Base-by-base conservation (phyloP, 495 filamentous ascomycete genomes). In the Podospora tetraspora region DNA sequence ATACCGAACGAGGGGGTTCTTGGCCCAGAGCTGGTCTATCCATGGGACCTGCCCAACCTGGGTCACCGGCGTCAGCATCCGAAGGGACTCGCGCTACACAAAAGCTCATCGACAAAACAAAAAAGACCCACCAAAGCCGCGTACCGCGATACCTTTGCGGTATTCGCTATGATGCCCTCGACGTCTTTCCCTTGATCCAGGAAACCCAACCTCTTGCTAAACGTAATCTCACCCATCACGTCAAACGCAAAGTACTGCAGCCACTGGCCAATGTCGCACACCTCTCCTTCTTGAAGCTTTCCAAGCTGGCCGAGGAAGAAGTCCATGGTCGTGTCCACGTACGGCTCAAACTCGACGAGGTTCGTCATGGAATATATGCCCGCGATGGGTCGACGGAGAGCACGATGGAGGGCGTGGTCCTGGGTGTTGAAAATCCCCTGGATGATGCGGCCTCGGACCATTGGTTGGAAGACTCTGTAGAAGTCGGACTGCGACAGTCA, bases 171-270 rank as follows among this genome's bases (percentile, higher is more conserved):
- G 59, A 70, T 70, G 23, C 66, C 66, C 3, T 72, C 68, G 13
- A 69, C 37, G 34, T 74, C 70, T 24, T 3, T 60, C 11, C 21
- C 69, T 22, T 70, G 57, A 61, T 70, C 70, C 19, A 74, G 63
- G 59, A 74, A 74, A 21, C 68, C 70, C 16, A 72, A 34, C 6
- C 66, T 56, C 52, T 67, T 67, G 59, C 63, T 65, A 27, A 72
- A 72, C n/a, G 66, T 72, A 27, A 74, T 70, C 63, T 69, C 66
- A 23, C 66, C 66, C 57, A 74, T 67, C 22, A 72, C 72, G 43
- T 74, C 70, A 63, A 74, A 74, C 8, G 72, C 72, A 68, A 70
- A 69, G 43, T 57, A 74, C 61, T 72, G 70, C 34, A 74, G 34
- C 70, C 66, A 72, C 0, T 29, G 60, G 19, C 64, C 68, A 22